Evolutionary conservation across 2,329 filamentous ascomycete species (phyloP).

Genomic region (Penicillium paneum): DNA sequence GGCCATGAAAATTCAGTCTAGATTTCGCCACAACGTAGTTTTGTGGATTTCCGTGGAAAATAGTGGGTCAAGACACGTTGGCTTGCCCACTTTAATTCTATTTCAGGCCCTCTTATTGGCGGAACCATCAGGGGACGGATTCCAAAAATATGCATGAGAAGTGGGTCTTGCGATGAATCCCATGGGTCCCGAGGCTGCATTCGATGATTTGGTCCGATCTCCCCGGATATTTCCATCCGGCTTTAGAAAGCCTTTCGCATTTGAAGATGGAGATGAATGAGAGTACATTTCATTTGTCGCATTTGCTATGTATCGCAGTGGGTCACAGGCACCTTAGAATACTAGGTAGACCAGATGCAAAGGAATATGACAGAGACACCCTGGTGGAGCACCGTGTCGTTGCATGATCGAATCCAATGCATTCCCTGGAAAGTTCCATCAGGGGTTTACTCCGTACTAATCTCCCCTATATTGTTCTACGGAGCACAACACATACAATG

Average conservation of each 20-base stretch:
- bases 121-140: not conserved
- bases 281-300: not conserved
- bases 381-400: not conserved
- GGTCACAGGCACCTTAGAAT: not conserved
- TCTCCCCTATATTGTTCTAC: not conserved
- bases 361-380: not conserved
- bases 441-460: not conserved
- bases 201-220: conserved; percentile 11
- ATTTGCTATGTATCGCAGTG: not conserved
- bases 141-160: conserved; percentile 9
- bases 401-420: not conserved
- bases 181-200: not conserved
- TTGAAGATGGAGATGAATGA: not conserved
- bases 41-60: conserved; percentile 11
- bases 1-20: conserved; percentile 14
- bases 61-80: conserved; percentile 24
- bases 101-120: not conserved
- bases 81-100: conserved; percentile 12
- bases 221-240: conserved; percentile 8
- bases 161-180: not conserved
- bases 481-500: not conserved
- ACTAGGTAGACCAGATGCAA: not conserved
- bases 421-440: not conserved
- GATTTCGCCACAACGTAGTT: conserved; percentile 20
- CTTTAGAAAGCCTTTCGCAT: not conserved